Evolutionary conservation across 2,329 filamentous ascomycete species (phyloP), one percentile per base, ranked within the genome.

Genomic region (Cytospora piceicola): DNA sequence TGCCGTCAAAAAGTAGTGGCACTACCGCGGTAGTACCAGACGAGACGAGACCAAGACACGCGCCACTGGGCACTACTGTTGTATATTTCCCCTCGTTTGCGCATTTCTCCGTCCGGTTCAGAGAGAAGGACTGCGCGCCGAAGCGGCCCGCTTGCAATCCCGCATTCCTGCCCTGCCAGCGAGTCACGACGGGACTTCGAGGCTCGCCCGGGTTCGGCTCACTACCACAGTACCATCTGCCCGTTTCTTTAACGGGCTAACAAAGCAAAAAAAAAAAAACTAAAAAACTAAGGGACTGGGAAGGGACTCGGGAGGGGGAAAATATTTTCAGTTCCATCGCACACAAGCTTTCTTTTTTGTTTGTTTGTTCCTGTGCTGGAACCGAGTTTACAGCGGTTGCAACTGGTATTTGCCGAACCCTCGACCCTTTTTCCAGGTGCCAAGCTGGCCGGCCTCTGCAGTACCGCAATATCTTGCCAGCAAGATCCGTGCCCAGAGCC

Each of bases 101-200:
- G 61, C 53, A 57, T 63, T 57, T 39, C 39, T 39, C 61, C 39
- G 61, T 67, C 57, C 53, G 55, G 61, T 58, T 65, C 54, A 56
- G 34, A 56, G 54, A 53, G 56, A 53, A 54, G 57, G 61, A 67
- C 61, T 58, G 61, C 55, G 61, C 55, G 61, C 65, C 64, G 64
- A 66, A 49, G 64, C 64, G 64, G 64, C 52, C 64, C 60, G 64
- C 49, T 24, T 59, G 55, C 61, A 55, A 53, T 58, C 55, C 52
- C 49, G 56, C 64, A 54, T 57, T 51, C 56, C 61, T 57, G 53
- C 61, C n/a, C n/a, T 49, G n/a, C 46, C 46, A 49, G 46, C 46
- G n/a, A 49, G 46, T 49, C 46, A 24, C n/a, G 46, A 24, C 46
- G 20, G 20, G 42, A n/a, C 34, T 1, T 42, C 39, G 39, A 42